Base-by-base conservation (phyloP, 2,329 filamentous ascomycete species). In the Kalmusia sp. region DNA sequence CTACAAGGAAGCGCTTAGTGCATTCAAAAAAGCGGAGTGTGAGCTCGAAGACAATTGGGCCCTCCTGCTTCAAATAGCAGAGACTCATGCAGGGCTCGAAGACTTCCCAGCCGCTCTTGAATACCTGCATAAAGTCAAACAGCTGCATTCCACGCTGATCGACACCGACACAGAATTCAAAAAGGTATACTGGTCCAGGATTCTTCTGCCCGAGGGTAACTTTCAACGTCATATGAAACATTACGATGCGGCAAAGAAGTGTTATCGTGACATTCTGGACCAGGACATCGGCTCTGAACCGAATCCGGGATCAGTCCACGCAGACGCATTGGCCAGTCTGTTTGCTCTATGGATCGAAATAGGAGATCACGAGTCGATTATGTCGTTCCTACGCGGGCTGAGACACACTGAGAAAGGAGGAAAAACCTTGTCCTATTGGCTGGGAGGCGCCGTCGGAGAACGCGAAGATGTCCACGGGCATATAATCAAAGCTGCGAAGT, bases 401-500 rank as follows among this genome's bases (percentile, higher is more conserved):
- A 22, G 33, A 17, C 19, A 54, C 14, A 15, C 15, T n/a, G 14
- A 49, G 11, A 19, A 22, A 12, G 17, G 12, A 17, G 33, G 34
- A 22, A 22, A 12, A 33, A 33, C 9, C 12, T 24, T 45, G 8
- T 34, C 31, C n/a, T 45, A 49, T 15, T 54, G 51, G 51, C 22
- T 54, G 3, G 28, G 35, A 2, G 14, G 1, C 7, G 14, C 15
- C 19, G 24, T 28, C 5, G 19, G 15, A 12, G 28, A n/a, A 7
- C 12, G 14, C 25, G 51, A 49, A 17, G 24, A 54, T 11, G 17
- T 54, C n/a, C 51, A 54, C 17, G 30, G 15, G 14, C 15, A 28
- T 17, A 49, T 54, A 11, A 40, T 49, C 12, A 24, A 14, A 19
- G 51, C 51, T n/a, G 38, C 45, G 14, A 54, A 49, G 27, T 37